phyloP scores from a whole-genome alignment of 495 filamentous ascomycete genomes.

The Wilcoxina mikolae region DNA sequence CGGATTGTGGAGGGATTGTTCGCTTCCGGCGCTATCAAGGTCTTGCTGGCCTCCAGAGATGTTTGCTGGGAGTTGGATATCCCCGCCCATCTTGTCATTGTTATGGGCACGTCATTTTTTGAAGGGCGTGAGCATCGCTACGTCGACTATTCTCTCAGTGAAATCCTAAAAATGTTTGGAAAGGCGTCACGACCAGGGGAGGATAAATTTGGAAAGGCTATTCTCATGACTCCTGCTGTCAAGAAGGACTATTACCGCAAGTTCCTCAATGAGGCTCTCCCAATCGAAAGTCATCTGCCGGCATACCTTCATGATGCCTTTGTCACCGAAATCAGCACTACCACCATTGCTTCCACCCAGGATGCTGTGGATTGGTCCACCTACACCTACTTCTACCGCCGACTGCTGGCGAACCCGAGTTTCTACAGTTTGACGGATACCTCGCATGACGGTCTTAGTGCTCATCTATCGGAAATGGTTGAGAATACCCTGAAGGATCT shows the following conservation, averaged over 20 bases:
- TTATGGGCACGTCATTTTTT: slow-evolving; percentile 99
- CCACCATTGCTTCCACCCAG: slow-evolving; percentile 83
- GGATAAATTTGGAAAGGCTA: slow-evolving; percentile 72
- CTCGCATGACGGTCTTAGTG: slow-evolving; percentile 82
- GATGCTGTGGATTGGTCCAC: slow-evolving; percentile 98
- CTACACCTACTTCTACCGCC: slow-evolving; percentile 96
- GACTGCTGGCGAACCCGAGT: slow-evolving; percentile 90
- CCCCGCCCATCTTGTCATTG: slow-evolving; percentile 76
- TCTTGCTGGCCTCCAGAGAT: slow-evolving; percentile 84
- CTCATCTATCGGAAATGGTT: slow-evolving; percentile 88
- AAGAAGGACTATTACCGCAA: slow-evolving; percentile 98
- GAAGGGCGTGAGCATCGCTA: slow-evolving; percentile 95
- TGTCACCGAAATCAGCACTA: slow-evolving; percentile 88
- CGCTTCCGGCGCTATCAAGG: slow-evolving; percentile 79
- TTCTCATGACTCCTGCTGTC: slow-evolving; percentile 85
- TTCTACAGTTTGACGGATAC: slow-evolving; percentile 86
- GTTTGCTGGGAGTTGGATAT: slow-evolving; percentile 90
- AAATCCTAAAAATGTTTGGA: slow-evolving; percentile 99
- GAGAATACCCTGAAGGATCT: slow-evolving; percentile 87
- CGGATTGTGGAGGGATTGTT: slow-evolving; percentile 85
- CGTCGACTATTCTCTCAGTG: slow-evolving; percentile 87
- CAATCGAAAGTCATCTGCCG: slow-evolving; percentile 88
- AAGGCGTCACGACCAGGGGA: slow-evolving; percentile 64
- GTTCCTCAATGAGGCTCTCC: slow-evolving; percentile 91
- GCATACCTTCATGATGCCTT: slow-evolving; percentile 88